These are phyloP conservation scores for Arctium lappa DNA, from an alignment of 129 eudicot genomes.

Conservation along the genomic window DNA sequence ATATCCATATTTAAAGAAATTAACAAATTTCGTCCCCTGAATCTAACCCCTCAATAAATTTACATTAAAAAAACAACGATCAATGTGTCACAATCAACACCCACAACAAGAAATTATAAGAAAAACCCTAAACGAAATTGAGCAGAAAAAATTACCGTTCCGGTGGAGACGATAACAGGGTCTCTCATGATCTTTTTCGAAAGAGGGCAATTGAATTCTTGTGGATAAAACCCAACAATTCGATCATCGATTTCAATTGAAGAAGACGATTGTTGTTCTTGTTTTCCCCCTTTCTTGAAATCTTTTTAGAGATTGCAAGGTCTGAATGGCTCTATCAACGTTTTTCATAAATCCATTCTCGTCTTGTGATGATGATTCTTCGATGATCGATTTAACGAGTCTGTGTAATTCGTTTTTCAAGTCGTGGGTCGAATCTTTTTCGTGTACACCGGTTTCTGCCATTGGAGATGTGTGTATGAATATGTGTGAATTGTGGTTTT, in stretches of 20 bases:
- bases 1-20: too few relatives aligned
- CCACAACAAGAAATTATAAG: neutral
- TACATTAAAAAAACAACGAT: neutral
- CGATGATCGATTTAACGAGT: conserved; percentile 44
- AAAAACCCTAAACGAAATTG: neutral
- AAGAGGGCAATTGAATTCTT: conserved; percentile 71
- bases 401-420: conserved; percentile 66
- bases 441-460: conserved; percentile 58
- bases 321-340: conserved; percentile 59
- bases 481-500: neutral
- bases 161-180: conserved; percentile 81
- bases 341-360: conserved; percentile 37
- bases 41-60: neutral
- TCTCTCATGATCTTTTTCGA: conserved; percentile 83
- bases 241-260: conserved; percentile 20
- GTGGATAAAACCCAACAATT: conserved; percentile 33
- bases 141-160: conserved; percentile 48
- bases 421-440: conserved; percentile 44
- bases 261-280: conserved; percentile 14
- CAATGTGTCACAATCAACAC: neutral
- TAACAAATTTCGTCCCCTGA: neutral
- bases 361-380: conserved; percentile 26
- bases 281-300: conserved; percentile 31
- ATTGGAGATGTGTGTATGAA: conserved; percentile 12
- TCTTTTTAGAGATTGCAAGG: conserved; percentile 45